Conservation (phyloP, 805 yeast genomes). For the Zygosaccharomyces bisporus region DNA sequence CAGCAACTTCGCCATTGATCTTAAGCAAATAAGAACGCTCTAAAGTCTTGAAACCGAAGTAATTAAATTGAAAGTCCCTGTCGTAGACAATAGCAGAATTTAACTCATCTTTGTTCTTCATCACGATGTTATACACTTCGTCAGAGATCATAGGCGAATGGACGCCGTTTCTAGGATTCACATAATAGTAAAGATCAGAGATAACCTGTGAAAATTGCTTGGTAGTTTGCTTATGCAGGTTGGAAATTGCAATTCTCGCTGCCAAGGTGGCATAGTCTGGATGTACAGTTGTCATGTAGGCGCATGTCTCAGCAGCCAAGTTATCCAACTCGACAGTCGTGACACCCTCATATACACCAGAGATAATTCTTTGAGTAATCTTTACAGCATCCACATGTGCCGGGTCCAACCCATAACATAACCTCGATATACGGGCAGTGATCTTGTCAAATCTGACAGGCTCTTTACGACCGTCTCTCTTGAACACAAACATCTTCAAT, state of each 20-base stretch:
- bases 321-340: constrained; percentile 84
- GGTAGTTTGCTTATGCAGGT: constrained; percentile 90
- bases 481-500: constrained; percentile 71
- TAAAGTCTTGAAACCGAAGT: constrained; percentile 89
- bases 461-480: constrained; percentile 92
- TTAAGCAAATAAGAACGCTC: constrained; percentile 79
- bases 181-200: constrained; percentile 66
- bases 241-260: constrained; percentile 92
- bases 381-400: constrained; percentile 92
- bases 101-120: constrained; percentile 58
- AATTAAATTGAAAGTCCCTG: constrained; percentile 75
- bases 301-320: constrained; percentile 94
- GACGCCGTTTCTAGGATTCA: constrained; percentile 72
- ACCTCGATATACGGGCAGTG: constrained; percentile 89
- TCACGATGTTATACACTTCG: constrained; percentile 59
- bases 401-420: constrained; percentile 91
- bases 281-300: constrained; percentile 94
- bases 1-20: constrained; percentile 63
- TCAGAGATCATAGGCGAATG: constrained; percentile 70
- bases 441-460: constrained; percentile 94
- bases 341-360: constrained; percentile 97
- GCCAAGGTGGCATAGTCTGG: constrained; percentile 97
- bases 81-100: constrained; percentile 70
- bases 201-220: constrained; percentile 78
- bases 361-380: constrained; percentile 90